Conservation (phyloP, 345 rosid genomes). For the Eutrema yunnanense region DNA sequence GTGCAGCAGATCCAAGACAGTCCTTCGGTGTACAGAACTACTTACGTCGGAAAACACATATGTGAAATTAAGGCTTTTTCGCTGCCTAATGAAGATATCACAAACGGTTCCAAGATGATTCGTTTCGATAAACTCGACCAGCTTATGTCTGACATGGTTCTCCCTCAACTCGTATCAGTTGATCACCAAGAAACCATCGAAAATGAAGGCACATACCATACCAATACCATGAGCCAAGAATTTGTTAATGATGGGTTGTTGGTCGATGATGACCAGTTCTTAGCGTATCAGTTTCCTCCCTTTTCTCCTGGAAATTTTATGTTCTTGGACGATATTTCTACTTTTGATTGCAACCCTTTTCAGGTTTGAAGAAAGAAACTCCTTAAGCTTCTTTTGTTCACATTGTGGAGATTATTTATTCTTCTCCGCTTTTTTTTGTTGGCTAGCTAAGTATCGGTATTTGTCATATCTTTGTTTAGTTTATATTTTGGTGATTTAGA, state of each 20-base stretch:
- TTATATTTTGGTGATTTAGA: background rate
- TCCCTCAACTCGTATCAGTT: background rate
- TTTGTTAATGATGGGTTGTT: background rate
- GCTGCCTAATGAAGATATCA: background rate
- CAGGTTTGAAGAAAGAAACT: background rate
- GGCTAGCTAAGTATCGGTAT: too few species aligned
- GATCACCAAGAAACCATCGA: background rate
- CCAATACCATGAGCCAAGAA: background rate
- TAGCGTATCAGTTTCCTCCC: background rate
- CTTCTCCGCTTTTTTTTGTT: background rate
- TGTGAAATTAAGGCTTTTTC: background rate
- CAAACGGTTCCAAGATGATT: background rate
- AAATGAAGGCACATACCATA: background rate
- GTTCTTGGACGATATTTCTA: background rate
- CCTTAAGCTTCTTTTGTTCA: background rate
- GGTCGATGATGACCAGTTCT: background rate
- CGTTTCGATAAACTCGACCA: background rate
- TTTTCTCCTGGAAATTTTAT: background rate
- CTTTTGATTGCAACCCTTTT: background rate
- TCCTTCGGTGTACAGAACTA: slow-evolving; percentile 27
- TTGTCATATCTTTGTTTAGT: background rate
- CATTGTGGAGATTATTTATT: background rate
- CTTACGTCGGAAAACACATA: slow-evolving; percentile 33
- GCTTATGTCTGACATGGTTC: background rate
- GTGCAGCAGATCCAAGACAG: slow-evolving; percentile 29